These are phyloP conservation scores for Dipodascus albidus DNA, from an alignment of 805 yeast genomes.

Conservation along the genomic window DNA sequence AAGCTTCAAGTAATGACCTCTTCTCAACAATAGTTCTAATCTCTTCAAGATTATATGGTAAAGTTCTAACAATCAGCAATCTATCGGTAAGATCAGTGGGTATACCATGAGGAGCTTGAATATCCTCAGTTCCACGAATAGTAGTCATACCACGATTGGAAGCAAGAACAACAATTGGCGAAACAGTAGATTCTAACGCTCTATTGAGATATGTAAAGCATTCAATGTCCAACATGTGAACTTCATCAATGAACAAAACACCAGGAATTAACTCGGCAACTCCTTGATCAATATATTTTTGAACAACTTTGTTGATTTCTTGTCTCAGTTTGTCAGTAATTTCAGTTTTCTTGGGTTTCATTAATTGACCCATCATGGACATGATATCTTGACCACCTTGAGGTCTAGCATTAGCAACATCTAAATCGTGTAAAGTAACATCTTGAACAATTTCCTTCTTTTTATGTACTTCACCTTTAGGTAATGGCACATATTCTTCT, in stretches of 20 bases:
- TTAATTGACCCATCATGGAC: conserved; percentile 92
- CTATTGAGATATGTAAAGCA: conserved; percentile 90
- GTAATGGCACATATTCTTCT: conserved; percentile 95
- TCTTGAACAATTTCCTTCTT: conserved; percentile 97
- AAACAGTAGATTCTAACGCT: conserved; percentile 82
- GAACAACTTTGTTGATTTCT: conserved; percentile 92
- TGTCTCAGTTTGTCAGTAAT: conserved; percentile 89
- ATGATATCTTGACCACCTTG: conserved; percentile 94
- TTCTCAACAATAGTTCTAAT: conserved; percentile 71
- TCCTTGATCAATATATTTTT: conserved; percentile 95
- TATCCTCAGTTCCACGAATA: conserved; percentile 79
- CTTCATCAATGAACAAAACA: conserved; percentile 95
- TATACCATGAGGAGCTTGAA: conserved; percentile 87
- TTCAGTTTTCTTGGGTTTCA: conserved; percentile 94
- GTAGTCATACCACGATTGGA: conserved; percentile 91
- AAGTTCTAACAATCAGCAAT: conserved; percentile 79
- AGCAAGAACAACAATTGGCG: conserved; percentile 92
- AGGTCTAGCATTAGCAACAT: conserved; percentile 92
- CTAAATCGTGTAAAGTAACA: conserved; percentile 91
- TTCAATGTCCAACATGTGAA: conserved; percentile 95
- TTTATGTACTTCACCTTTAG: conserved; percentile 97
- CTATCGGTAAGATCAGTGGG: conserved; percentile 94
- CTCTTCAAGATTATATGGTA: conserved; percentile 79
- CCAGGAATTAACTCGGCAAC: conserved; percentile 97
- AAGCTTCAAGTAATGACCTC: conserved; percentile 67